Evolutionary conservation across 1,284 basidiomycete species (phyloP), one percentile per base, ranked within the genome.

Genomic region (Marasmius sp.): DNA sequence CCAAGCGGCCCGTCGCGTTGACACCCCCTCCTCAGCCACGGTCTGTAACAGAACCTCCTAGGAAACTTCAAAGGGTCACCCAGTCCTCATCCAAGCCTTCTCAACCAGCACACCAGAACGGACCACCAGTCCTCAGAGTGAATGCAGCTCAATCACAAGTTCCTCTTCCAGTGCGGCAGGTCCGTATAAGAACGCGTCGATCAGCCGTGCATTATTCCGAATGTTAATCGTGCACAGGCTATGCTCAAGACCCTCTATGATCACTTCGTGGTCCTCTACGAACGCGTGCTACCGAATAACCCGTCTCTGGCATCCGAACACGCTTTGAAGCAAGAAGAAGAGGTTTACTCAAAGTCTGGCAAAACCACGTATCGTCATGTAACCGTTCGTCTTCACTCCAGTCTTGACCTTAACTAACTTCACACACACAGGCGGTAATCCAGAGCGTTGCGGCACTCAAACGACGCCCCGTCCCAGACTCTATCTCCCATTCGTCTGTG

Each of bases 341-440:
- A 93, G 61, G 81, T 93, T 1, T 92, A 93, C 72, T 79, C 78
- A 27, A 85, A 83, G 62, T 85, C 90, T 0, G 88, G 78, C 59
- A 93, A 92, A 72, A 69, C 85, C 45, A 92, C 92, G 0, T 95
- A 95, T 74, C 87, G 91, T 53, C 89, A 91, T 77, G 89, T 91
- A 72, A 67, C 82, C 39, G 49, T 62, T 55, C 48, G 45, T 16
- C 22, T 34, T 41, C n/a, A 52, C 47, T 14, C 47, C 48, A 48
- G 8, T 60, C 65, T 64, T 62, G 61, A 60, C 47, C 27, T 67
- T 49, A 61, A 65, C n/a, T 49, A 37, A 55, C 45, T 62, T 27
- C 64, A 55, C 57, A 57, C 57, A 57, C 60, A 18, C 67, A 93
- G 91, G 89, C 89, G 22, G 80, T 91, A 33, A 93, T 94, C 51